phyloP scores from a whole-genome alignment of 352 stramenopile species.

The Phytophthora crassamura region DNA sequence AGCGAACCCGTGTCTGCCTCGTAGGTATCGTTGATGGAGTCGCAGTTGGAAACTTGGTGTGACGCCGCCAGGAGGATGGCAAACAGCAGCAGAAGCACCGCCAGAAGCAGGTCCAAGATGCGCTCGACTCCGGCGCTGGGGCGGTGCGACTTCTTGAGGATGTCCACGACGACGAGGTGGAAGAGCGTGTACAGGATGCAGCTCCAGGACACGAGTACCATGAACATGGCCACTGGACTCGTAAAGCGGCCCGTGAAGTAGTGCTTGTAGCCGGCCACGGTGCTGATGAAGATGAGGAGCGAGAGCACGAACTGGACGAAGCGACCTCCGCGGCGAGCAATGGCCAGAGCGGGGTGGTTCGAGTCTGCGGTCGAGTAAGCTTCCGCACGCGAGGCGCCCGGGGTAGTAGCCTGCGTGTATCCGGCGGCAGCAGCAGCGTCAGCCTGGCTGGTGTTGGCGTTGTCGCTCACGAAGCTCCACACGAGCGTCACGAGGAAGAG shows the following conservation, averaged over 20 bases:
- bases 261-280: slow-evolving; percentile 38
- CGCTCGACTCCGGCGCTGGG: slow-evolving; percentile 40
- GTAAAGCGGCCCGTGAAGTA: slow-evolving; percentile 53
- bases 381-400: slow-evolving; percentile 16
- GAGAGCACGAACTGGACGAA: slow-evolving; percentile 39
- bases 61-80: slow-evolving; percentile 47
- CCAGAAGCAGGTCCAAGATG: slow-evolving; percentile 41
- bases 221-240: slow-evolving; percentile 46
- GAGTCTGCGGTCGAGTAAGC: slow-evolving; percentile 16
- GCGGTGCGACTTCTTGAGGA: slow-evolving; percentile 47
- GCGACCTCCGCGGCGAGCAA: slow-evolving; percentile 25
- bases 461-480: slow-evolving; percentile 30
- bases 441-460: slow-evolving; percentile 3
- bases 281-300: slow-evolving; percentile 36
- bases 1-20: slow-evolving; percentile 26
- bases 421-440: slow-evolving; percentile 5
- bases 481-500: slow-evolving; percentile 34
- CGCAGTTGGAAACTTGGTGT: slow-evolving; percentile 42
- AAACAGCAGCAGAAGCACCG: slow-evolving; percentile 42
- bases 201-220: slow-evolving; percentile 52
- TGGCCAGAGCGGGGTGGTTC: slow-evolving; percentile 23
- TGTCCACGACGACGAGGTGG: slow-evolving; percentile 48
- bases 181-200: slow-evolving; percentile 56
- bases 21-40: slow-evolving; percentile 43
- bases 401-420: slow-evolving; percentile 20